Base-by-base conservation (phyloP, 2,329 filamentous ascomycete genomes). In the Trichoderma sp. region DNA sequence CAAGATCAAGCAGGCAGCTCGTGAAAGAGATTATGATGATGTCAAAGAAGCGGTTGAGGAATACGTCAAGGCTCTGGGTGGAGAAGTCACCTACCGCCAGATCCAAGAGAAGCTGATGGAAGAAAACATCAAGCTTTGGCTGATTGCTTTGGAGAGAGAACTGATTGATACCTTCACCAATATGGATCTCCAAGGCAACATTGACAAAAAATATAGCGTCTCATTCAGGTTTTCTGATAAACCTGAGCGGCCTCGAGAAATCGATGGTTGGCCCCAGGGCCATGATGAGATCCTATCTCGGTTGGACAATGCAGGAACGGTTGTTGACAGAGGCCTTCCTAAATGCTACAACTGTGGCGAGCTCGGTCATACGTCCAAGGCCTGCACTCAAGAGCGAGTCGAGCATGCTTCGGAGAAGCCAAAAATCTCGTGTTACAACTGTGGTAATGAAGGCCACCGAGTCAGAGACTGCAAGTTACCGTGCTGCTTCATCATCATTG, bases 171-270 rank as follows among this genome's bases (percentile, higher is more conserved):
- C 88, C 5, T 85, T 89, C 72, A 91, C 88, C 70, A 90, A 91
- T 78, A 91, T 92, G 87, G 89, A 92, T 72, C 81, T 92, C 1
- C 89, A 92, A 74, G 91, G 91, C 5, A 87, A 91, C 71, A 81
- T 90, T 24, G 85, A 85, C 69, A 89, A 88, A 78, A 89, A 88
- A 76, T 92, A 86, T 73, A 85, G 85, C 0, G 82, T 92, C 61
- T 87, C 86, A 0, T 88, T 89, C 75, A 87, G 90, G 60, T 88
- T 89, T 73, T 83, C 83, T 1, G 78, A 84, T 37, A 87, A 87
- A 72, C 86, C 90, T 0, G 77, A 81, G 24, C 86, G 88, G 3
- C 86, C 86, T 35, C 86, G 86, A 63, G 87, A 92, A 77, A 83
- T 82, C 24, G 82, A 86, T 1, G 77, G 81, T 1, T 93, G 89